Percentiles rank a stretch among this genome's conserved stretches.
These are phyloP conservation scores for Lentinula novae-zelandiae DNA, from an alignment of 1,284 basidiomycete genomes.

Conservation along the genomic window DNA sequence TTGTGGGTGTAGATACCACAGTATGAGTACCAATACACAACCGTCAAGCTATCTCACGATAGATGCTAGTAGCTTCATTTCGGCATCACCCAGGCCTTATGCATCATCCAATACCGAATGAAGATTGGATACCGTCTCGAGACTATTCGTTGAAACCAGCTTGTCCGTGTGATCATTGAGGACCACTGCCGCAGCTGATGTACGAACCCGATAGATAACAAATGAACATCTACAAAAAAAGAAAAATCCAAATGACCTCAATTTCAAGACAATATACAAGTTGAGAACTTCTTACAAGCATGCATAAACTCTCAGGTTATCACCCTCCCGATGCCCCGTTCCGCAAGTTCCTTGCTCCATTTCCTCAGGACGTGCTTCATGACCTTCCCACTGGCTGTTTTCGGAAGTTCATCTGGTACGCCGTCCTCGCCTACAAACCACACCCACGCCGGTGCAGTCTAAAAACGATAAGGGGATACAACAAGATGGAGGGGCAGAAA, in stretches of 20 bases:
- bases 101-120: neutral
- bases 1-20: too few species aligned
- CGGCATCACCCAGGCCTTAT: neutral
- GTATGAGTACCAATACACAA: neutral
- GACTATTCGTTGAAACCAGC: neutral
- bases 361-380: slow-evolving; percentile 71
- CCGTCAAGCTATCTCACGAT: neutral
- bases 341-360: slow-evolving; percentile 50
- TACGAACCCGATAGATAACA: neutral
- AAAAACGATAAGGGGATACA: neutral
- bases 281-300: neutral
- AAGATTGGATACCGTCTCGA: neutral
- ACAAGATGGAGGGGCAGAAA: neutral
- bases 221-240: too few species aligned
- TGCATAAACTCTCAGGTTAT: neutral
- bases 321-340: slow-evolving; percentile 28
- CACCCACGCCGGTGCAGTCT: slow-evolving; percentile 80
- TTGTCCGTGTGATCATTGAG: neutral
- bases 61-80: neutral
- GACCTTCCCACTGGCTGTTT: slow-evolving; percentile 87
- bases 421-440: slow-evolving; percentile 78
- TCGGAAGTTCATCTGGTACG: slow-evolving; percentile 61
- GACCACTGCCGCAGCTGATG: neutral
- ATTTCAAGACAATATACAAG: neutral
- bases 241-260: neutral